Evolutionary conservation across 192 early-diverging fungal genomes (phyloP).

Genomic region (Allomyces macrogynus): DNA sequence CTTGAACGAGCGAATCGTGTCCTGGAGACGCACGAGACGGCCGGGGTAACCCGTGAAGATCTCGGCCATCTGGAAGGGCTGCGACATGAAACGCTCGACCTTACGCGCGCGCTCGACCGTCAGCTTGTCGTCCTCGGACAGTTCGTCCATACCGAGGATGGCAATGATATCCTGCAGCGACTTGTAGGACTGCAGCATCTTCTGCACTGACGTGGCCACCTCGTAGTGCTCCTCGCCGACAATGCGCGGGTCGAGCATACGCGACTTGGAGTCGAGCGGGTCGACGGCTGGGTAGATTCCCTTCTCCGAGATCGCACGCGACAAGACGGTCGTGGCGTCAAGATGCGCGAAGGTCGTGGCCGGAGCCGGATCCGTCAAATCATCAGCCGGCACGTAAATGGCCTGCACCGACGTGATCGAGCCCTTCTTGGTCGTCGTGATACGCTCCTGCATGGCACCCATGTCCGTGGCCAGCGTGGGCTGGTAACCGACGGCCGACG

Average conservation of each 20-base stretch:
- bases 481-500: constrained; percentile 99
- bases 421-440: constrained; percentile 99
- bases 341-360: constrained; percentile 98
- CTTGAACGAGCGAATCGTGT: constrained; percentile 93
- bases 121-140: constrained; percentile 96
- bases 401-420: constrained; percentile 98
- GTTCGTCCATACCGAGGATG: constrained; percentile 98
- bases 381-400: constrained; percentile 97
- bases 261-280: constrained; percentile 93
- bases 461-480: constrained; percentile 97
- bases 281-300: constrained; percentile 99
- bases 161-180: constrained; percentile 98
- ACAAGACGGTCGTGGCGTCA: constrained; percentile 98
- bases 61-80: constrained; percentile 91
- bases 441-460: constrained; percentile 99
- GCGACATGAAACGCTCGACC: constrained; percentile 98
- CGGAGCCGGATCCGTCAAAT: constrained; percentile 98
- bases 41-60: constrained; percentile 96
- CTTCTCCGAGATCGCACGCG: constrained; percentile 91
- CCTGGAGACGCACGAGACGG: constrained; percentile 69
- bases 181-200: constrained; percentile 97
- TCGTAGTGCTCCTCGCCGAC: constrained; percentile 89
- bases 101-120: constrained; percentile 98
- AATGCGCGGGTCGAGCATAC: constrained; percentile 92
- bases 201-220: constrained; percentile 79